Evolutionary conservation across 805 yeast species (phyloP).

Genomic region (Wickerhamiella musiphila): DNA sequence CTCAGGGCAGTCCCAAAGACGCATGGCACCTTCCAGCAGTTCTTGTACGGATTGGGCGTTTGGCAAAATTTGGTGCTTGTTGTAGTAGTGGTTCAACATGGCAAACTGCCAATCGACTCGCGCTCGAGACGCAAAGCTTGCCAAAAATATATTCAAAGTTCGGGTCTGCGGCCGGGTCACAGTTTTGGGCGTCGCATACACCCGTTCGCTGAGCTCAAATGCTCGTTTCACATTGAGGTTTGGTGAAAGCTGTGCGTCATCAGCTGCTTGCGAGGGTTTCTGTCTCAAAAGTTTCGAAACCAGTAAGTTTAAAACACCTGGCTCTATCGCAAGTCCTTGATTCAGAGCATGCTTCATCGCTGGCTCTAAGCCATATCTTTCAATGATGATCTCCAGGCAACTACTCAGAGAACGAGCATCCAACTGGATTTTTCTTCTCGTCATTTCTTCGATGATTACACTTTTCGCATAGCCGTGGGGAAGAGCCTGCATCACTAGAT

Average conservation of each 20-base stretch:
- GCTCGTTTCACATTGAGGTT: constrained; percentile 8
- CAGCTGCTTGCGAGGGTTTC: not conserved
- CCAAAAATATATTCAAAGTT: constrained; percentile 7
- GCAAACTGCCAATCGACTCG: constrained; percentile 13
- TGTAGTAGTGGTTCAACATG: constrained; percentile 4
- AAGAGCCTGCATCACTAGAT: constrained; percentile 11
- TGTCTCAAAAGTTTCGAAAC: constrained; percentile 4
- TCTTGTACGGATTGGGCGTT: constrained; percentile 6
- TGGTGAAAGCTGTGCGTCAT: too few species aligned
- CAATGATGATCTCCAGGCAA: constrained; percentile 4
- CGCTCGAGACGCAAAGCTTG: constrained; percentile 5
- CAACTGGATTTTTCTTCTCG: constrained; percentile 7
- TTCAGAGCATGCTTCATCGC: not conserved
- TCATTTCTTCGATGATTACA: constrained; percentile 13
- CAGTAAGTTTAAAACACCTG: constrained; percentile 2
- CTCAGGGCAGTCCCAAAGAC: not conserved
- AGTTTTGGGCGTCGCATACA: not conserved
- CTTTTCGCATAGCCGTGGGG: constrained; percentile 15
- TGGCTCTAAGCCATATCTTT: constrained; percentile 1
- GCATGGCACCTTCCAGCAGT: constrained; percentile 6
- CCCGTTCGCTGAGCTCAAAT: constrained; percentile 1
- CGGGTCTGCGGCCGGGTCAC: not conserved
- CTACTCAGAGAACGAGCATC: constrained; percentile 5
- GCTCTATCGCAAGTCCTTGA: constrained; percentile 1
- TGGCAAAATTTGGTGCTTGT: constrained; percentile 4